Percentiles rank a stretch among this genome's conserved stretches.
Evolutionary conservation across 768 basidiomycete species (phyloP).

Genomic region (Suillus discolor): DNA sequence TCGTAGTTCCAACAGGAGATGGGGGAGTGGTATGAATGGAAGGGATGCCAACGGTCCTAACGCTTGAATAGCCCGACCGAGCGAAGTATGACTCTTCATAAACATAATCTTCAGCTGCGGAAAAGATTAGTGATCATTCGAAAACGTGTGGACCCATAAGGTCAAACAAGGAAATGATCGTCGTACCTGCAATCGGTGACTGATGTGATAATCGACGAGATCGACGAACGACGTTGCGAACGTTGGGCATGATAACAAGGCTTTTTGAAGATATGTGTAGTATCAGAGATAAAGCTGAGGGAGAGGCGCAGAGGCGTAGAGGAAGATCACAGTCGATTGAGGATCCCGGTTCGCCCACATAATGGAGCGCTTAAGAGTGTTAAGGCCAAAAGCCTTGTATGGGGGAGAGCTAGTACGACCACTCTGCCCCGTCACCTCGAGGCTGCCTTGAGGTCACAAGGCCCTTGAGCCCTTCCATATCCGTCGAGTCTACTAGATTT

Average conservation of each 20-base stretch:
- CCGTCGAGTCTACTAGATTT: conserved; percentile 28
- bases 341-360: conserved; percentile 12
- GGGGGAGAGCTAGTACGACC: conserved; percentile 23
- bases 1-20: conserved; percentile 20
- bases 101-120: conserved; percentile 30
- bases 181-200: conserved; percentile 38
- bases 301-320: conserved; percentile 17
- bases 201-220: conserved; percentile 48
- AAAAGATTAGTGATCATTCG: conserved; percentile 38
- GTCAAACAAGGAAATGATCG: conserved; percentile 20
- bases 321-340: conserved; percentile 9
- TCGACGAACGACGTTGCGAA: conserved; percentile 36
- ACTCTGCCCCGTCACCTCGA: conserved; percentile 43
- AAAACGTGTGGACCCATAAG: conserved; percentile 29
- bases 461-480: conserved; percentile 28
- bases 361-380: conserved; percentile 32
- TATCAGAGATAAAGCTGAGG: conserved; percentile 7
- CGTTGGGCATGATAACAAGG: conserved; percentile 31
- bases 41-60: conserved; percentile 15
- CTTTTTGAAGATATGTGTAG: conserved; percentile 8
- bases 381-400: conserved; percentile 23
- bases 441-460: conserved; percentile 37
- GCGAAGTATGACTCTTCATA: conserved; percentile 26
- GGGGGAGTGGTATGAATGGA: conserved; percentile 16
- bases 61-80: conserved; percentile 23